Evolutionary conservation across 1,139 yeast species (phyloP), one percentile per base, ranked within the genome.

Genomic region (Dujonia santamariae): DNA sequence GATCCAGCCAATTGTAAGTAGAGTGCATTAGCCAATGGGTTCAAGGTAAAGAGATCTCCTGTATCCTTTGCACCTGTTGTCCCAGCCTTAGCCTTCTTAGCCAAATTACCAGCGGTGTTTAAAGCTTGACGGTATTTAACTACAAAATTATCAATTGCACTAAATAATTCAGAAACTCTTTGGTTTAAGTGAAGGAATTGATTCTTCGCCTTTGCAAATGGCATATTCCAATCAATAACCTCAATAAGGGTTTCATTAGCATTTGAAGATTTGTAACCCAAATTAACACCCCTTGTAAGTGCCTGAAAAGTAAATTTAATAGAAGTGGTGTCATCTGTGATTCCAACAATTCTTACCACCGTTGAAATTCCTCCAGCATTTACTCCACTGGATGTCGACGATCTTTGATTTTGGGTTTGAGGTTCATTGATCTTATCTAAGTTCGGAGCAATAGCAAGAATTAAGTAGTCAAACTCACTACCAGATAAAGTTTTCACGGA

Each of bases 21-120:
- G n/a, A 81, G 59, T 0, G 81, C 69, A 43, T 74, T 75, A 0
- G 86, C 80, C 35, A 81, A 54, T 0, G 88, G 90, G 14, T 81
- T 73, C 25, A 80, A 58, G 2, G 76, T 62, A 24, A 78, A 52
- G 12, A 80, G 57, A 39, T 70, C 67, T 7, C 53, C 49, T 7
- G 22, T 21, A 14, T 26, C 39, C n/a, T 42, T 43, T 23, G 32
- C 12, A 13, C 24, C 12, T 4, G 19, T n/a, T 14, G 25, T 26
- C 12, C 31, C 31, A n/a, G 26, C 2, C 18, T 37, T 26, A 9
- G 38, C 30, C 19, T 19, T 38, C 29, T 27, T 32, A n/a, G 38
- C 31, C 14, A 32, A 18, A 11, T 19, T 24, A 2, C 29, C 35
- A 12, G 37, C 35, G 4, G 29, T 31, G 14, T 31, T 26, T 8